Base-by-base conservation (phyloP, 2,329 filamentous ascomycete genomes). In the Alternaria sp. region DNA sequence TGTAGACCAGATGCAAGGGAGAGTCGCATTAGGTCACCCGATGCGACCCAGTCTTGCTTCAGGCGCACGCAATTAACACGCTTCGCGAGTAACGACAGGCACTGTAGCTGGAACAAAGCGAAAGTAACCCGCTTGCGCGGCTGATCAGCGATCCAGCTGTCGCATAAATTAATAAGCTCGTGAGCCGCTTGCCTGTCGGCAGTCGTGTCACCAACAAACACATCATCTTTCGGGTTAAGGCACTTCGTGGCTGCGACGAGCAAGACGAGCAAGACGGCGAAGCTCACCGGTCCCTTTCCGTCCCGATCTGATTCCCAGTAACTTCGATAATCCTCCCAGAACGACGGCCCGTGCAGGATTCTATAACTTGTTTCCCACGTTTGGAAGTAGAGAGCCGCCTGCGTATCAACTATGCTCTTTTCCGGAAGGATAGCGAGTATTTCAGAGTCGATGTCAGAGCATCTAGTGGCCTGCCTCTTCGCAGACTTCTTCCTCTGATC, bases 1-100 rank as follows among this genome's bases (percentile, higher is more conserved):
- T 88, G 86, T 50, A 87, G 81, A 0, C 86, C 86, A 13, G 84
- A 81, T 50, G 85, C 78, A 76, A 88, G 83, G 17, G 85, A 85
- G 53, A 85, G 80, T 36, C 84, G 81, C 6, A 88, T 72, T 11
- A 88, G 65, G n/a, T 81, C 83, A 3, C 85, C 85, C 0, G 83
- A 81, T 3, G 82, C 77, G 7, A 84, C 77, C 86, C 86, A 87
- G 15, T 84, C 82, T 62, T 86, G 82, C 70, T 87, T 88, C 57
- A 83, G 77, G 62, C 85, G 85, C 61, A 86, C 80, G n/a, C 81
- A 83, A 59, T 84, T 85, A 4, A 79, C 79, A 43, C 84, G 82
- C 59, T 83, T 84, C 0, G 86, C 84, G 7, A 87, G 77, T 6
- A 85, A 73, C 11, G 85, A 72, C 21, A 88, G 74, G 56, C 85